These are phyloP conservation scores for Apostasia ramifera DNA, from an alignment of 106 monocot genomes.

Conservation along the genomic window DNA sequence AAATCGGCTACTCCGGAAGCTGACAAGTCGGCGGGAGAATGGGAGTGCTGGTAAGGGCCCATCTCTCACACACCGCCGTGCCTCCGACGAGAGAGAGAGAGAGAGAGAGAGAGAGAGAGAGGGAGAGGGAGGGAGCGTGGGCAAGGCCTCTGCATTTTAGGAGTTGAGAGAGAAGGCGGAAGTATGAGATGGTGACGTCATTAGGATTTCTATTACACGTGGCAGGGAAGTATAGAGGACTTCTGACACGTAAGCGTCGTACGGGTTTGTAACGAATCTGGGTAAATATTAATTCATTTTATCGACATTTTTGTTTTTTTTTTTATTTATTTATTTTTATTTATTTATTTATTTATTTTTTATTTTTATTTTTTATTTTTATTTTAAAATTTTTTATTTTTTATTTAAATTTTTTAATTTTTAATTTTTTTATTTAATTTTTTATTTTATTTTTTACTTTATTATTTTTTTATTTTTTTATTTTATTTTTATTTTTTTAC, in stretches of 20 bases:
- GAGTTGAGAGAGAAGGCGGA: background rate
- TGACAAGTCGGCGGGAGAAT: background rate
- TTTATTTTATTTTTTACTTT: too few relatives aligned
- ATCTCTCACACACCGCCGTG: background rate
- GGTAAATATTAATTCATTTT: too few relatives aligned
- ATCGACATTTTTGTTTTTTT: too few relatives aligned
- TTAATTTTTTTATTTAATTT: too few relatives aligned
- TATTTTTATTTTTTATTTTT: too few relatives aligned
- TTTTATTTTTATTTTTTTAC: too few relatives aligned
- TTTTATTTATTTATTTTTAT: too few relatives aligned
- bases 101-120: background rate
- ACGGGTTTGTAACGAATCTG: background rate
- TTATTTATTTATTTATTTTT: too few relatives aligned
- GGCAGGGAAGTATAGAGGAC: background rate
- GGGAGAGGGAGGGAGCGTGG: background rate
- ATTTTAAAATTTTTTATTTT: too few relatives aligned
- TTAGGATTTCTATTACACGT: slow-evolving; percentile 2
- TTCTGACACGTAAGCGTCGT: background rate
- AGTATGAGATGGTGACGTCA: background rate
- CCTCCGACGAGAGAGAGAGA: background rate
- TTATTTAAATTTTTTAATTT: too few relatives aligned
- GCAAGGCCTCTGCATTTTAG: background rate
- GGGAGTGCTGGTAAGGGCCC: background rate
- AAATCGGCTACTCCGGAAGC: slow-evolving; percentile 12
- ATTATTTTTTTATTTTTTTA: too few relatives aligned